Evolutionary conservation across 768 basidiomycete genomes (phyloP).

Genomic region (Floccularia luteovirens): DNA sequence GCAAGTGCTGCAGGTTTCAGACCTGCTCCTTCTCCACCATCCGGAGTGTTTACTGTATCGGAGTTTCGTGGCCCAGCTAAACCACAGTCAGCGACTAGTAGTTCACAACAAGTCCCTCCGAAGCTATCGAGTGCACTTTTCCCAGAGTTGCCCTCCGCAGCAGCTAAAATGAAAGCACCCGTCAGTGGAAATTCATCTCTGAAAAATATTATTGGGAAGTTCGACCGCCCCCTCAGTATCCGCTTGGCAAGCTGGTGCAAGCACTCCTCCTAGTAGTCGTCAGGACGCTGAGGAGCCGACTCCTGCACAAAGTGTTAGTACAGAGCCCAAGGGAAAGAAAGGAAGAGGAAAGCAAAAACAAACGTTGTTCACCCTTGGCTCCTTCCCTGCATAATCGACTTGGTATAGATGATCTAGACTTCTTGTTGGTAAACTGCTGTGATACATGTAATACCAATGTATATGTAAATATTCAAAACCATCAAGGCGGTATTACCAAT

Average conservation of each 20-base stretch:
- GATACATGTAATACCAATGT: neutral
- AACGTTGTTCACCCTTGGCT: conserved; percentile 66
- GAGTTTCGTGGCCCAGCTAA: neutral
- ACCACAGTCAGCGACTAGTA: neutral
- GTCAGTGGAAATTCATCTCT: conserved; percentile 62
- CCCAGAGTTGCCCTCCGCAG: conserved; percentile 55
- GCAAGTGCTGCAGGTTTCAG: conserved; percentile 21
- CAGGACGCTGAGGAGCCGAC: conserved; percentile 12
- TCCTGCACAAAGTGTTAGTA: conserved; percentile 5
- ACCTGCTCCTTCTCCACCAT: conserved; percentile 3
- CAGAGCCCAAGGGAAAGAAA: conserved; percentile 52
- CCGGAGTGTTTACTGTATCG: neutral
- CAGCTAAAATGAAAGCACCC: conserved; percentile 32
- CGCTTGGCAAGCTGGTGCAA: conserved; percentile 31
- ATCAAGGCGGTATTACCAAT: neutral
- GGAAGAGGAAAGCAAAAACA: conserved; percentile 81
- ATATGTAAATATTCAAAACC: neutral
- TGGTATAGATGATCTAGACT: too few relatives aligned
- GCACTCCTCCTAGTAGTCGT: conserved; percentile 6
- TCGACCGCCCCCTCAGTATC: conserved; percentile 22
- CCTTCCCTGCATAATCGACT: conserved; percentile 30
- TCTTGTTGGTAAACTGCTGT: neutral
- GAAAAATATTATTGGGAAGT: conserved; percentile 58
- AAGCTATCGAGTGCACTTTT: conserved; percentile 51
- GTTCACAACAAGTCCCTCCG: conserved; percentile 21